Conservation (phyloP, 2,329 filamentous ascomycete species). For the Bipolaris sorokiniana region DNA sequence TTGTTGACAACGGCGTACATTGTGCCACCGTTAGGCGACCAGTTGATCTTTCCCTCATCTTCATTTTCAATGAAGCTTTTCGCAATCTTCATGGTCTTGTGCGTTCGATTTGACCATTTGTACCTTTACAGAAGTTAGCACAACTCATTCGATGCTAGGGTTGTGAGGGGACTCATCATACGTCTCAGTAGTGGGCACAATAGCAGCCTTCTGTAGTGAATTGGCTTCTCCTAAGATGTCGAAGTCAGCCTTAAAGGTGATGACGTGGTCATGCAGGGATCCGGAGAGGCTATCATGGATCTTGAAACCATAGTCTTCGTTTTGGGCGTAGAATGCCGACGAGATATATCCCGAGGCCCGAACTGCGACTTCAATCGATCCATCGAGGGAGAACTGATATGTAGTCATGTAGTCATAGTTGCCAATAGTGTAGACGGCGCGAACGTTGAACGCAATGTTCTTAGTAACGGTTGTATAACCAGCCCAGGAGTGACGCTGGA, state of each 20-base stretch:
- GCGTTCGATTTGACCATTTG: neutral
- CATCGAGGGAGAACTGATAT: constrained; percentile 1
- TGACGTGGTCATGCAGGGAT: constrained; percentile 1
- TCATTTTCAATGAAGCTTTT: constrained; percentile 1
- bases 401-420: constrained; percentile 4
- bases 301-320: constrained; percentile 2
- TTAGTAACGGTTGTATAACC: constrained; percentile 1
- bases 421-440: neutral
- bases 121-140: neutral
- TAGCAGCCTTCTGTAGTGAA: neutral
- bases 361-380: neutral
- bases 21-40: neutral
- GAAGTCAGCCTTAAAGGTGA: constrained; percentile 1
- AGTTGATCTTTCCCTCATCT: constrained; percentile 1
- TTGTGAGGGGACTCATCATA: neutral
- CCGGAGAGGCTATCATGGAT: constrained; percentile 1
- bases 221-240: constrained; percentile 1
- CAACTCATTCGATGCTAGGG: neutral
- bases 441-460: neutral
- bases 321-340: neutral
- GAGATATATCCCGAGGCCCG: neutral
- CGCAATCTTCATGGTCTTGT: neutral
- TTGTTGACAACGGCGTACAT: constrained; percentile 1
- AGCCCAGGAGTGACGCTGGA: constrained; percentile 3
- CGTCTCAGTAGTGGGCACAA: neutral